phyloP scores from a whole-genome alignment of 805 yeast genomes.

The Kodamaea sagamina region DNA sequence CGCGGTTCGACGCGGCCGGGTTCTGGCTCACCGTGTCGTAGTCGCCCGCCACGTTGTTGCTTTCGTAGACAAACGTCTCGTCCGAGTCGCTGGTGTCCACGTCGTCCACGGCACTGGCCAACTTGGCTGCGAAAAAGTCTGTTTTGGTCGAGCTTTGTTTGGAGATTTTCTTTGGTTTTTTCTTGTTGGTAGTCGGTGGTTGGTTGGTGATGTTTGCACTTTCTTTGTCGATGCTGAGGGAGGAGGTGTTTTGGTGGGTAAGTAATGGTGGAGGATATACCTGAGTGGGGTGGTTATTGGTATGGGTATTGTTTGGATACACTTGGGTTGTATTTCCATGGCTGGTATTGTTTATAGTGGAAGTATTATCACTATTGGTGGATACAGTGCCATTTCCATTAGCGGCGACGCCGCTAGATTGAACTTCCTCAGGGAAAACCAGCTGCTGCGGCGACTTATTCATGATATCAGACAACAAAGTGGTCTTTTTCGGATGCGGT shows the following conservation, averaged over 20 bases:
- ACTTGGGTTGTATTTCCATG: slow-evolving; percentile 1
- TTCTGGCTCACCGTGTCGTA: slow-evolving; percentile 19
- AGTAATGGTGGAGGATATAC: too few species aligned
- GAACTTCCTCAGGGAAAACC: slow-evolving; percentile 12
- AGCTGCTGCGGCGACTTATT: slow-evolving; percentile 36
- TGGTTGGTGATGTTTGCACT: slow-evolving; percentile 1
- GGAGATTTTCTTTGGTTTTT: slow-evolving; percentile 30
- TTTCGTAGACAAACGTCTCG: slow-evolving; percentile 95
- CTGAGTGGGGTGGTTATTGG: slow-evolving; percentile 1
- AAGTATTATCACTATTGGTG: not conserved
- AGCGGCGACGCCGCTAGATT: not conserved
- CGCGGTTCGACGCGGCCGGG: slow-evolving; percentile 9
- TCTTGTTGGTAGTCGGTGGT: slow-evolving; percentile 12
- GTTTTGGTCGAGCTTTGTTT: slow-evolving; percentile 73
- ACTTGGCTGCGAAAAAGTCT: slow-evolving; percentile 90
- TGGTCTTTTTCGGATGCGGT: slow-evolving; percentile 37
- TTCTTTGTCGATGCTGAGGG: slow-evolving; percentile 10
- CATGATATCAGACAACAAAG: slow-evolving; percentile 37
- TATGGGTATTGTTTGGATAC: not conserved
- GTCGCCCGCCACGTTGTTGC: slow-evolving; percentile 22
- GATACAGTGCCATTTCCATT: not conserved
- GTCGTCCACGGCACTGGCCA: slow-evolving; percentile 93
- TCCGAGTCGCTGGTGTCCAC: slow-evolving; percentile 85
- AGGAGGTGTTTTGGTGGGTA: slow-evolving; percentile 8
- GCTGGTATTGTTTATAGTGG: slow-evolving; percentile 1